Percentiles rank a stretch among this genome's conserved stretches.
Evolutionary conservation across 2,329 filamentous ascomycete species (phyloP).

Genomic region (Botryotinia convoluta): DNA sequence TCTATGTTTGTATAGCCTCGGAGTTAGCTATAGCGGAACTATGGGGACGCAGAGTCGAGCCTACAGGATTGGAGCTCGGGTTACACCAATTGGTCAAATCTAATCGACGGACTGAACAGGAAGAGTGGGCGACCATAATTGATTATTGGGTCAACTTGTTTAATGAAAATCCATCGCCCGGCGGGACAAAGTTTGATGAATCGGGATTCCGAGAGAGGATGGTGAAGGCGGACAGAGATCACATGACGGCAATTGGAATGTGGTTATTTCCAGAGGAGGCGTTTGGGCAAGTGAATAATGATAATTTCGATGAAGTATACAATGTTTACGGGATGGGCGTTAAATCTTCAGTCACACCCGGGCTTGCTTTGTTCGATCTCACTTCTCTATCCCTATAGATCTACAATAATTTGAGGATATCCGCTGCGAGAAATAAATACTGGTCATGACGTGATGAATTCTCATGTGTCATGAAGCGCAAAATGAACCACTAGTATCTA

Average conservation of each 20-base stretch:
- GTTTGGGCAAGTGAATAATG: not conserved
- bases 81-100: not conserved
- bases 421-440: not conserved
- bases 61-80: not conserved
- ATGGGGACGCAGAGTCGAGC: not conserved
- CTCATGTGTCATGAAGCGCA: not conserved
- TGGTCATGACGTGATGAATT: not conserved
- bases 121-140: not conserved
- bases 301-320: not conserved
- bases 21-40: not conserved
- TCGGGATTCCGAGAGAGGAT: not conserved
- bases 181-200: not conserved
- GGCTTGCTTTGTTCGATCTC: not conserved
- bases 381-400: not conserved
- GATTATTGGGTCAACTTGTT: not conserved
- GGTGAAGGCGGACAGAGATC: not conserved
- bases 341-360: not conserved
- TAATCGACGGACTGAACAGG: not conserved
- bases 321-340: not conserved
- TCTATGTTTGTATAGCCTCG: not conserved
- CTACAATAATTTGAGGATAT: not conserved
- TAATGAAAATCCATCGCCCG: not conserved
- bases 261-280: not conserved
- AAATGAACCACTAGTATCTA: not conserved
- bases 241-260: slow-evolving; percentile 6